A percentile compares a stretch with the other conserved stretches of the same genome.
phyloP scores from a whole-genome alignment of 345 rosid genomes.

The Kandelia obovata region DNA sequence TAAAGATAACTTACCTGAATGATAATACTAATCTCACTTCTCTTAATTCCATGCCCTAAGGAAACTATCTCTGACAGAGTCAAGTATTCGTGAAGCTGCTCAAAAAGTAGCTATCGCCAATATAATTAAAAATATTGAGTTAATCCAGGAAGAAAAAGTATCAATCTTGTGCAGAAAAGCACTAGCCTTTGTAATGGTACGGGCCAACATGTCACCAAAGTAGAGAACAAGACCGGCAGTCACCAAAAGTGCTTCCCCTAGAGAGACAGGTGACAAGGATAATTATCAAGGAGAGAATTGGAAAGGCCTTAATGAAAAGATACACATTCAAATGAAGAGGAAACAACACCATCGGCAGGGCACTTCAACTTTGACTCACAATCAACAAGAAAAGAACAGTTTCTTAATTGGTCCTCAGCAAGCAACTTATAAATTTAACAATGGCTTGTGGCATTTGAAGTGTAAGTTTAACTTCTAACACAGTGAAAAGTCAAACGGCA shows the following conservation, averaged over 20 bases:
- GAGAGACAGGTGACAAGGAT: conserved; percentile 3
- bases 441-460: no score
- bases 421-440: no score
- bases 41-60: conserved; percentile 48
- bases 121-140: conserved; percentile 12
- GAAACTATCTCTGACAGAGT: conserved; percentile 42
- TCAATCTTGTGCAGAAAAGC: conserved; percentile 13
- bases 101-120: conserved; percentile 21
- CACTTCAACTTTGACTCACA: neutral
- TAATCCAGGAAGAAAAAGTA: conserved; percentile 14
- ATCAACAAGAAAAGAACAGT: no score
- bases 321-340: neutral
- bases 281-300: conserved; percentile 1
- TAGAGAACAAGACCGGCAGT: conserved; percentile 85
- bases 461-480: no score
- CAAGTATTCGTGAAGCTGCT: conserved; percentile 48
- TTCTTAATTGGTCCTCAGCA: no score
- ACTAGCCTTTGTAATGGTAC: conserved; percentile 66
- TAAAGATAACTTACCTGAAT: conserved; percentile 52
- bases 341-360: neutral
- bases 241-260: conserved; percentile 85
- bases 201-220: conserved; percentile 80
- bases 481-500: no score
- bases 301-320: neutral
- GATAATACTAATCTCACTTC: conserved; percentile 75